Base-by-base conservation (phyloP, 2,329 filamentous ascomycete species). In the Colletotrichum sojae region DNA sequence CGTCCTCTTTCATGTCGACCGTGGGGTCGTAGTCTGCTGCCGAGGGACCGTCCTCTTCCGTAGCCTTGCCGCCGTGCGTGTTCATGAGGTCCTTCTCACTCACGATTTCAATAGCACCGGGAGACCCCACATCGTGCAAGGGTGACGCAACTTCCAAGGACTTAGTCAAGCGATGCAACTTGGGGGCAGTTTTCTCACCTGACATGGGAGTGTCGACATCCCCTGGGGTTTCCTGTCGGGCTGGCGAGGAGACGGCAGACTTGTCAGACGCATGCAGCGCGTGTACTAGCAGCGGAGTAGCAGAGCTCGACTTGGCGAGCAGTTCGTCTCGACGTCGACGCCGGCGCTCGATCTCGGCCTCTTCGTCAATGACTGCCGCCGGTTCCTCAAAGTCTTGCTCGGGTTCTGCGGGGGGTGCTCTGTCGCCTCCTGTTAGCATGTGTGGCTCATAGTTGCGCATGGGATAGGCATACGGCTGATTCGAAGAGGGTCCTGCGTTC, bases 21-120 rank as follows among this genome's bases (percentile, higher is more conserved):
- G 91, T 96, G 1, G 95, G 95, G 76, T 97, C 94, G 78, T 97
- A 97, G 79, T 97, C 94, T 68, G 94, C 94, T 53, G 95, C 95
- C n/a, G 94, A 97, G 6, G 93, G 92, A 6, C 92, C 94, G 75
- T 96, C 92, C 71, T 89, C 87, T 2, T 85, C 83, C 12, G 76
- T 72, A 16, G 71, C 70, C 56, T 82, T 81, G 49, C 74, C 74
- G 71, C 83, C 80, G 43, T 89, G 86, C 5, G 77, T 83, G 76
- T 93, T 92, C 79, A 90, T 88, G 72, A 94, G 85, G 72, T 91
- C 88, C 65, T 89, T 85, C 76, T 94, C 92, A 74, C 90, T 88
- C 74, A 88, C 83, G 74, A 94, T 85, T 67, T 89, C 86, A 71
- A 93, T 87, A 12, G 84, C 86, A 66, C 84, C 84, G 6, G 90